Conservation (phyloP, 306 rosid genomes). For the Medicago truncatula region MtrunA17r5.0-ANR NC_053045.1:14305501-14306000, state of each 20-base stretch:
- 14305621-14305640: no score
- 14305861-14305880: neutral
- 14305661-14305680: slow-evolving; percentile 13
- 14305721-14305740: neutral
- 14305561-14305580: no score
- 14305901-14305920: no score
- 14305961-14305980: slow-evolving; percentile 5
- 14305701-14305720: slow-evolving; percentile 12
- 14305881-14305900: no score
- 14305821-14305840: slow-evolving; percentile 22
- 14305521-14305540: no score
- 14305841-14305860: neutral
- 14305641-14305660: no score
- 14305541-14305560: no score
- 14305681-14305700: no score
- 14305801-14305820: slow-evolving; percentile 1
- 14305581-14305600: no score
- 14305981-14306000: slow-evolving; percentile 38
- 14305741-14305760: neutral
- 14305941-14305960: slow-evolving; percentile 40
- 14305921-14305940: neutral
- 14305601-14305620: no score
- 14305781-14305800: neutral
- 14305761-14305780: slow-evolving; percentile 22
- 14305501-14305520: no score